phyloP scores from a whole-genome alignment of 1,284 basidiomycete genomes.

The Cryptococcus floricola region DNA sequence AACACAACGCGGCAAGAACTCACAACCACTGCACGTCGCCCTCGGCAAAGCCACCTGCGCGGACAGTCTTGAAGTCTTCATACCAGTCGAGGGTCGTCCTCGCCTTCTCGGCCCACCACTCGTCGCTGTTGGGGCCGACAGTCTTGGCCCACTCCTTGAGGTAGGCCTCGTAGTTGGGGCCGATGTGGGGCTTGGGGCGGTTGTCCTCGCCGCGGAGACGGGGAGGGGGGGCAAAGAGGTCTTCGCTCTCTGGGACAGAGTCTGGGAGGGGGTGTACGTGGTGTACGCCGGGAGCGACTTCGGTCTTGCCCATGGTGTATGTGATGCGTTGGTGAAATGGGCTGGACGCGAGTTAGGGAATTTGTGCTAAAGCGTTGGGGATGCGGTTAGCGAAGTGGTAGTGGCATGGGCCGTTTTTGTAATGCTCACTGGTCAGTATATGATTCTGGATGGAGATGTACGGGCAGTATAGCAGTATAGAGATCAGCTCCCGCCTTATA shows the following conservation, averaged over 20 bases:
- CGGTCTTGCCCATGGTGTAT: constrained; percentile 7
- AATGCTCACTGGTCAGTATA: background rate
- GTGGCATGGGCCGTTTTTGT: background rate
- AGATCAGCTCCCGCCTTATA: background rate
- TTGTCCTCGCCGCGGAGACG: constrained; percentile 37
- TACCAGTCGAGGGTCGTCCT: constrained; percentile 86
- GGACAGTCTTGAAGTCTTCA: constrained; percentile 82
- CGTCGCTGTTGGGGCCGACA: constrained; percentile 67
- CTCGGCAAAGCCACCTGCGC: constrained; percentile 74
- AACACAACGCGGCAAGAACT: constrained; percentile 10
- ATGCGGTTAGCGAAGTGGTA: background rate
- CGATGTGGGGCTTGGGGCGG: constrained; percentile 59
- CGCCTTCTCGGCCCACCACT: constrained; percentile 87
- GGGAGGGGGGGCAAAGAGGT: constrained; percentile 41
- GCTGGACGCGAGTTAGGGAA: background rate
- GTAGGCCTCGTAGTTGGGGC: constrained; percentile 71
- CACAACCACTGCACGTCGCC: constrained; percentile 92
- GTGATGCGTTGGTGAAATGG: too few species aligned
- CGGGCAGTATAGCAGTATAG: too few species aligned
- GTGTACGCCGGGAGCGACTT: constrained; percentile 13
- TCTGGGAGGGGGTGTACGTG: constrained; percentile 35
- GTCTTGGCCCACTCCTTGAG: constrained; percentile 64
- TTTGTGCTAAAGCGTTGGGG: background rate
- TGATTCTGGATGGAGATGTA: too few species aligned
- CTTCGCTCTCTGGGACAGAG: constrained; percentile 31